These are phyloP conservation scores for Acanthamoeba triangularis DNA, from an alignment of 208 protist species.

Conservation along the genomic window DNA sequence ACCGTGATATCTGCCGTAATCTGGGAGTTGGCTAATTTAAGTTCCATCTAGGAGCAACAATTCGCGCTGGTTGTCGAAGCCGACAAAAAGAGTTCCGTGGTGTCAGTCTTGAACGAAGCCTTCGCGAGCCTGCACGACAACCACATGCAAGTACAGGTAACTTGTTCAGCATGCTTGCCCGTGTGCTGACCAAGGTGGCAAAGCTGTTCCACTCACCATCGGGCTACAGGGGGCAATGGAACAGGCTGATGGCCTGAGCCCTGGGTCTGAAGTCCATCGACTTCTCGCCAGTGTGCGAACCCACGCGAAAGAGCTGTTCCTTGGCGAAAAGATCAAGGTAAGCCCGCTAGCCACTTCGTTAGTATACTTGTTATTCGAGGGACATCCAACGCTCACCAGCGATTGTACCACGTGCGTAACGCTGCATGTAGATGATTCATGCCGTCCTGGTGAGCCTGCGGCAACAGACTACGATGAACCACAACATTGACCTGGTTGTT, in stretches of 20 bases:
- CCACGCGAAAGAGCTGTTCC: background rate
- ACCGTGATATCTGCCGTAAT: background rate
- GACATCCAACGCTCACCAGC: background rate
- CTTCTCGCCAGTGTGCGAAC: background rate
- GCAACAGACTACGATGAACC: background rate
- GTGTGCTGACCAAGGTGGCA: no score
- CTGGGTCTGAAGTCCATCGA: background rate
- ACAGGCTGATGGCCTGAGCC: background rate
- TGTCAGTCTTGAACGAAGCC: constrained; percentile 3
- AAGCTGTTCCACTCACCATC: background rate
- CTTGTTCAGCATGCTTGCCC: background rate
- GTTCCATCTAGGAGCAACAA: constrained; percentile 24
- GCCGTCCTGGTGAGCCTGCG: background rate
- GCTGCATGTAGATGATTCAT: background rate
- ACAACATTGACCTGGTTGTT: background rate
- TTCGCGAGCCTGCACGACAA: background rate
- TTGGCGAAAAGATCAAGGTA: constrained; percentile 58
- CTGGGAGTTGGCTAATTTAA: background rate
- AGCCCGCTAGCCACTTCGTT: background rate
- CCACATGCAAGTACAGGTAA: constrained; percentile 39
- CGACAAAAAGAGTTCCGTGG: background rate
- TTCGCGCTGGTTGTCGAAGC: background rate
- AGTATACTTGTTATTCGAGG: background rate
- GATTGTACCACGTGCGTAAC: background rate
- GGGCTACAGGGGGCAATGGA: background rate